These are phyloP conservation scores for Sarocladium oryzae DNA, from an alignment of 2,329 filamentous ascomycete species.

Conservation along the genomic window DNA sequence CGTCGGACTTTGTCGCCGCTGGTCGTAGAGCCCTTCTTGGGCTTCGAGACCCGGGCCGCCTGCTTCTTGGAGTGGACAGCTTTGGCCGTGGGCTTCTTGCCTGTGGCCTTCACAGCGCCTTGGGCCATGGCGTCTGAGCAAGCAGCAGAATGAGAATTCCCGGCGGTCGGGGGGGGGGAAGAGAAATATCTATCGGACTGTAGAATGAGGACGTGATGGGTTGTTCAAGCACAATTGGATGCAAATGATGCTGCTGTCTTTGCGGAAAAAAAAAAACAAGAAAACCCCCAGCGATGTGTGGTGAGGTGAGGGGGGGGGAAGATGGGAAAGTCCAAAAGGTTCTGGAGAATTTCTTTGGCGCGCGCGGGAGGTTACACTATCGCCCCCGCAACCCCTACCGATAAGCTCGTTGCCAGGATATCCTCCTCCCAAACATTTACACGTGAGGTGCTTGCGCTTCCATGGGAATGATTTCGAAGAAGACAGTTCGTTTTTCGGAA, in stretches of 20 bases:
- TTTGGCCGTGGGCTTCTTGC: constrained; percentile 33
- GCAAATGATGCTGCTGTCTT: no score
- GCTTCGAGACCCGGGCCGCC: constrained; percentile 42
- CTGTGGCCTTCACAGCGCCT: constrained; percentile 44
- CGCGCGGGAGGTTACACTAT: neutral
- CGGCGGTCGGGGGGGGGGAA: no score
- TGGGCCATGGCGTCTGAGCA: constrained; percentile 40
- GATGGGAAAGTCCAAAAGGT: neutral
- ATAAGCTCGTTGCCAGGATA: constrained; percentile 3
- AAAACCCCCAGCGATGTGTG: no score
- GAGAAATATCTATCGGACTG: no score
- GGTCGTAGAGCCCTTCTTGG: constrained; percentile 36
- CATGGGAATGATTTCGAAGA: no score
- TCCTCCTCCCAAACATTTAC: neutral
- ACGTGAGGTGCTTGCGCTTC: no score
- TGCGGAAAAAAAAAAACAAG: no score
- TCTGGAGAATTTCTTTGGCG: constrained; percentile 6
- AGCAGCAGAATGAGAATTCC: neutral
- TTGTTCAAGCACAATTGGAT: no score
- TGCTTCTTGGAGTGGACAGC: constrained; percentile 35
- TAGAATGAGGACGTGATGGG: no score
- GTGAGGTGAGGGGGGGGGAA: neutral
- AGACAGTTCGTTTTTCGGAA: no score
- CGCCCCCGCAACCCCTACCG: neutral
- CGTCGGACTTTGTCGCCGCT: constrained; percentile 42